Evolutionary conservation across 805 yeast species (phyloP).

Genomic region (Myxozyma vanderwaltii): DNA sequence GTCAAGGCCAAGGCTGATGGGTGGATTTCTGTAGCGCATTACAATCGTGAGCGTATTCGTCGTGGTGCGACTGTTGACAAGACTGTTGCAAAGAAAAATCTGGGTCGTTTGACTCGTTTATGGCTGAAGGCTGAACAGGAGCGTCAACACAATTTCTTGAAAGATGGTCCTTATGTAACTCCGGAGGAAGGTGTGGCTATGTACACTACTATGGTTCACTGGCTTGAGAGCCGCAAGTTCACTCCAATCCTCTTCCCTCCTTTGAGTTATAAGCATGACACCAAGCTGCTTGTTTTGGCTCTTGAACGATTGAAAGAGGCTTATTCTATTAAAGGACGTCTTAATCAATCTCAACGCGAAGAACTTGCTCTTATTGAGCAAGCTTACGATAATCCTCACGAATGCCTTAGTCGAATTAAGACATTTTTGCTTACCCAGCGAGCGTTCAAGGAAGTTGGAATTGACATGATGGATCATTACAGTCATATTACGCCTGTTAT

Average conservation of each 20-base stretch:
- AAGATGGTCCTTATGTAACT: slow-evolving; percentile 82
- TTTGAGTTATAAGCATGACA: slow-evolving; percentile 85
- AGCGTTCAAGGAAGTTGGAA: slow-evolving; percentile 82
- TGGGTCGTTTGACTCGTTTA: slow-evolving; percentile 86
- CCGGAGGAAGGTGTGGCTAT: slow-evolving; percentile 88
- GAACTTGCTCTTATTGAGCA: slow-evolving; percentile 92
- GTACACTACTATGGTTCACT: slow-evolving; percentile 83
- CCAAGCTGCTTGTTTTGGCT: slow-evolving; percentile 84
- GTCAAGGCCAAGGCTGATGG: slow-evolving; percentile 95
- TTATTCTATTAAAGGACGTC: slow-evolving; percentile 70
- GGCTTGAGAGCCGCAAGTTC: slow-evolving; percentile 84
- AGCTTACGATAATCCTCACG: slow-evolving; percentile 97
- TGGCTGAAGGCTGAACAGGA: slow-evolving; percentile 94
- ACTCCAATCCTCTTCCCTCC: slow-evolving; percentile 94
- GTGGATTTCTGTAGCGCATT: slow-evolving; percentile 92
- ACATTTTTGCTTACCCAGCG: slow-evolving; percentile 81
- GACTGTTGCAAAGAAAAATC: slow-evolving; percentile 87
- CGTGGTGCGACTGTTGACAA: slow-evolving; percentile 93
- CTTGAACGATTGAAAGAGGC: slow-evolving; percentile 83
- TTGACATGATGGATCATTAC: slow-evolving; percentile 91
- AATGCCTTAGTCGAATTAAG: slow-evolving; percentile 81
- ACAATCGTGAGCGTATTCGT: slow-evolving; percentile 83
- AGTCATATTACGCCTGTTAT: slow-evolving; percentile 83
- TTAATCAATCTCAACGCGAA: slow-evolving; percentile 86
- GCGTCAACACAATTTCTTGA: slow-evolving; percentile 74